These are phyloP conservation scores for Pulveroboletus ravenelii DNA, from an alignment of 768 basidiomycete species.

Conservation along the genomic window DNA sequence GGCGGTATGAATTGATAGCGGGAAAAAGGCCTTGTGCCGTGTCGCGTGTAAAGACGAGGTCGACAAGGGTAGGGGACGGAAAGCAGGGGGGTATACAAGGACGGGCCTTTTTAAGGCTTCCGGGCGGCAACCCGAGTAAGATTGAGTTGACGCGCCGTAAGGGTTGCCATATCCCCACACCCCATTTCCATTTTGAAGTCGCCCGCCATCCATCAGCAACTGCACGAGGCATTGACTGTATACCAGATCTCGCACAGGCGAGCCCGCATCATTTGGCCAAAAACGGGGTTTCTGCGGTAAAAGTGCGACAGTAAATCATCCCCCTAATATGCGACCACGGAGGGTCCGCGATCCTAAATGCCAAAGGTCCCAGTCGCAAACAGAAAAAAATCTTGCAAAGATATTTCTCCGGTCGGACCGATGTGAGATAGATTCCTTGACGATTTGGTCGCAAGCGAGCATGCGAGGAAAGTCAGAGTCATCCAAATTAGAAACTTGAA, in stretches of 20 bases:
- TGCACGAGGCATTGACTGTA: constrained; percentile 22
- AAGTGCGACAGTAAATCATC: neutral
- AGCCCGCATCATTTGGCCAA: neutral
- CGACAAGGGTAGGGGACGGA: neutral
- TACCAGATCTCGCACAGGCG: constrained; percentile 3
- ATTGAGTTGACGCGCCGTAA: constrained; percentile 15
- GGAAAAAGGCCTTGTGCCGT: neutral
- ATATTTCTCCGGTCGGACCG: neutral
- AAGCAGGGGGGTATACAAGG: neutral
- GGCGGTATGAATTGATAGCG: neutral
- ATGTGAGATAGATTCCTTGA: constrained; percentile 2
- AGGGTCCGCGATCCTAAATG: neutral
- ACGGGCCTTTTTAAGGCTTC: constrained; percentile 7
- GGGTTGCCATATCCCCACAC: constrained; percentile 9
- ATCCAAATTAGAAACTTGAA: constrained; percentile 4
- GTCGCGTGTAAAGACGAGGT: neutral
- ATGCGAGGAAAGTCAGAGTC: neutral
- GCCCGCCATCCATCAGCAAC: constrained; percentile 17
- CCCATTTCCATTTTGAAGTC: constrained; percentile 17
- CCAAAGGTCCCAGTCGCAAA: neutral
- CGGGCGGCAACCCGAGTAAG: neutral
- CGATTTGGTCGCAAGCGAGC: constrained; percentile 1
- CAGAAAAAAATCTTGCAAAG: neutral
- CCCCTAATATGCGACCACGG: neutral
- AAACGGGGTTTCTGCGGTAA: constrained; percentile 6